Base-by-base conservation (phyloP, 371 early-diverging fungal genomes). In the Hamiltosporidium tvaerminnensis region DNA sequence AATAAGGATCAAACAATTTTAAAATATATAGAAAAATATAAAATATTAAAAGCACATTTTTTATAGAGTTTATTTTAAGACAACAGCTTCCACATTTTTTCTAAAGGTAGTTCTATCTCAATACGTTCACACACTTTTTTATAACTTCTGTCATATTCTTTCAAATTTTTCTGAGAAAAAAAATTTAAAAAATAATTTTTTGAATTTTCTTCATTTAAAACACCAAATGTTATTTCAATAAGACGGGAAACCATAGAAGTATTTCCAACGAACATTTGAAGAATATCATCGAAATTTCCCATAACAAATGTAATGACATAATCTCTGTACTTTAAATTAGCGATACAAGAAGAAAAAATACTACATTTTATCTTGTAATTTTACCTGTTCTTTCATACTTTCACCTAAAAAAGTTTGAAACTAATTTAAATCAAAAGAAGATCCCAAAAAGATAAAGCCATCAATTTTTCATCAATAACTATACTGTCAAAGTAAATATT, bases 351-450 rank as follows among this genome's bases (percentile, higher is more conserved):
- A n/a, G 44, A 10, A 10, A 36, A 58, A 23, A 58, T 7, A 10
- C 5, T 5, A n/a, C 3, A 44, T 39, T 58, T 39, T 47, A 31
- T 58, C 58, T 47, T 58, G 58, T 5, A 58, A 10, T 47, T 16
- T 39, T n/a, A 58, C 38, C 2, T 39, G 4, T 31, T 39, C 47
- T 30, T 3, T 47, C 2, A 39, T 38, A n/a, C 3, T 31, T 9
- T 31, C 32, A 5, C 33, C 36, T 23, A 58, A 5, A 16, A 23
- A 7, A n/a, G 7, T 41, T 16, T 16, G 37, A 44, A n/a, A 23
- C 2, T 5, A 3, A 3, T 16, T 47, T 31, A 12, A 38, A 34
- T 32, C 47, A 31, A 39, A 3, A 31, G 30, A n/a, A 7, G 10
- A 4, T 5, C 58, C 58, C 7, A 39, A 14, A 38, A 39, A 3